phyloP scores from a whole-genome alignment of 495 filamentous ascomycete genomes.

The Alectoria sarmentosa region DNA sequence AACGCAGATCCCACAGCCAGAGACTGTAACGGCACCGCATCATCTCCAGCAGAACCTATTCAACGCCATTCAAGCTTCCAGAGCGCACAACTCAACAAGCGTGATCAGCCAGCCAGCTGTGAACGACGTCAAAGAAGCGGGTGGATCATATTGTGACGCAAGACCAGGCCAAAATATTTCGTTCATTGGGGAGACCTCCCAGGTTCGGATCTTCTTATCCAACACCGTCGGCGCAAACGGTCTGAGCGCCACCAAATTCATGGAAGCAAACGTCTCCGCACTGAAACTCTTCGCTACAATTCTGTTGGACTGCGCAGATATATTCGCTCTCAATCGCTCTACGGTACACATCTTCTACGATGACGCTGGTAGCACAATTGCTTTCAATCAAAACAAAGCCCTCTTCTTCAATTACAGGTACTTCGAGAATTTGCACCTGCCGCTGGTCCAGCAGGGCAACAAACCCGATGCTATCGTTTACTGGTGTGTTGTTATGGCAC shows the following conservation, averaged over 20 bases:
- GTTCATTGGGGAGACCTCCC: conserved; percentile 61
- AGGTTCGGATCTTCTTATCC: conserved; percentile 68
- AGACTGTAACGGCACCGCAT: conserved; percentile 41
- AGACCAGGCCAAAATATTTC: conserved; percentile 72
- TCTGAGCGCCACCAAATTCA: conserved; percentile 44
- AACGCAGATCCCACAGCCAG: conserved; percentile 29
- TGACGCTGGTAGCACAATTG: conserved; percentile 69
- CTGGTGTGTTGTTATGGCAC: conserved; percentile 89
- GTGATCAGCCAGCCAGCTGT: conserved; percentile 66
- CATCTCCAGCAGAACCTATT: conserved; percentile 54
- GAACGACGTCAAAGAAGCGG: conserved; percentile 70
- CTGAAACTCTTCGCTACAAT: conserved; percentile 67
- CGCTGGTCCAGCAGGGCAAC: conserved; percentile 35
- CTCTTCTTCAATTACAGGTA: conserved; percentile 93
- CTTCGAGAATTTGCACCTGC: conserved; percentile 70
- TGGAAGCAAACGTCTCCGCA: conserved; percentile 50
- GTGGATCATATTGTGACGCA: conserved; percentile 76
- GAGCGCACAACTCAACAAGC: conserved; percentile 64
- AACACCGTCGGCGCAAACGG: conserved; percentile 35
- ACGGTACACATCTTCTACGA: conserved; percentile 85
- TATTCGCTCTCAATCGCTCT: conserved; percentile 63
- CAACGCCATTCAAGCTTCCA: conserved; percentile 74
- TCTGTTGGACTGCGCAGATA: conserved; percentile 57
- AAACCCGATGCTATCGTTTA: conserved; percentile 62
- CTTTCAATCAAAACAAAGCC: conserved; percentile 80